Evolutionary conservation across 2,329 filamentous ascomycete species (phyloP), one percentile per base, ranked within the genome.

Genomic region (Fusarium verrucosum): DNA sequence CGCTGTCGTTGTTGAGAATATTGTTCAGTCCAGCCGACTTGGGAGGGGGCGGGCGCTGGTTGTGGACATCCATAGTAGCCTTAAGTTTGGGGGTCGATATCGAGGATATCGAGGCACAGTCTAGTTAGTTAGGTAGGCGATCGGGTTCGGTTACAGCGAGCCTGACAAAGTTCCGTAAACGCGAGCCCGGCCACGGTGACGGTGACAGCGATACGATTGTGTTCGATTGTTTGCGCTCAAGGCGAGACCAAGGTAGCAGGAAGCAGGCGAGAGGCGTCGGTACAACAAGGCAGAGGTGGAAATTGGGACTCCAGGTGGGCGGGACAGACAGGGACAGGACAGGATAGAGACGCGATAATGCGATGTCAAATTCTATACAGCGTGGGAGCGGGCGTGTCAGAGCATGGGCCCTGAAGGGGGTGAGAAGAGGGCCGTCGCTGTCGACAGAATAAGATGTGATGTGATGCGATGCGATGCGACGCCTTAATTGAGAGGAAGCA

Each of bases 1-100:
- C 64, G 41, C 68, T 71, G 26, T 78, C 76, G 57, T 76, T 76
- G 64, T 79, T 79, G 26, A 79, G 73, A 37, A 79, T 79, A 50
- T 77, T 79, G 54, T 70, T 75, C 46, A 79, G 70, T 43, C 77
- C 77, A 30, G 76, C 77, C 45, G 75, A 59, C 60, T 78, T 79
- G 56, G 71, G 58, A 56, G 72, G 68, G 50, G 70, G 69, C 45
- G 57, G 69, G 50, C 70, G 67, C 37, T 72, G 72, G 25, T 50
- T 64, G 49, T 73, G 70, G 49, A 66, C 44, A 38, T 75, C 74
- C 71, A 75, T 73, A 44, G 54, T 50, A 47, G 66, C 62, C 56
- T 44, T 35, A 35, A 19, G n/a, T 14, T 58, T 22, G 32, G 32
- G 32, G 32, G 43, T 58, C 44, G 52, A 50, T 59, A 64, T 38